A percentile compares a stretch with the other conserved stretches of the same genome.
These are phyloP conservation scores for Chamaenerion angustifolium DNA, from an alignment of 345 rosid species.

Conservation along the genomic window DNA sequence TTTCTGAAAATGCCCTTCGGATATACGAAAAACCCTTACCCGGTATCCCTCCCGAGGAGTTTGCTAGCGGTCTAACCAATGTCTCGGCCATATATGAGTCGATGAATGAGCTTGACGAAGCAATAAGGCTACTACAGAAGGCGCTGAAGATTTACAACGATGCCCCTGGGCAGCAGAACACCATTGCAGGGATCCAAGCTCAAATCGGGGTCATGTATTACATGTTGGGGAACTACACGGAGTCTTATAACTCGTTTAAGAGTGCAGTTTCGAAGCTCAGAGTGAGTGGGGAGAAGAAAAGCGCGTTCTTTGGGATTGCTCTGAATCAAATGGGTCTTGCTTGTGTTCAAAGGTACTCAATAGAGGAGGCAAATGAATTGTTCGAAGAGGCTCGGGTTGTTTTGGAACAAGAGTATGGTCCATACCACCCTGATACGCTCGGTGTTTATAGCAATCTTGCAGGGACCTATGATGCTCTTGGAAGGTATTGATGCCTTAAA, in stretches of 20 bases:
- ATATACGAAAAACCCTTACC: constrained; percentile 55
- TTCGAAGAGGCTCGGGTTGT: constrained; percentile 75
- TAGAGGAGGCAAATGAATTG: constrained; percentile 66
- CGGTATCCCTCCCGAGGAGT: constrained; percentile 58
- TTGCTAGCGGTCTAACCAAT: constrained; percentile 79
- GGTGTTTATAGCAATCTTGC: constrained; percentile 90
- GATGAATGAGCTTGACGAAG: constrained; percentile 70
- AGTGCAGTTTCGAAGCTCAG: constrained; percentile 54
- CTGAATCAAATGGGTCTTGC: constrained; percentile 92
- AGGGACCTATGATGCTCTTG: constrained; percentile 85
- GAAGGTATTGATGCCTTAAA: constrained; percentile 23
- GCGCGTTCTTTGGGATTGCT: constrained; percentile 75
- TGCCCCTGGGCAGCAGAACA: constrained; percentile 68
- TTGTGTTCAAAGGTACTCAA: constrained; percentile 55
- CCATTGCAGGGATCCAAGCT: constrained; percentile 78
- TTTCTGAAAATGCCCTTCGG: constrained; percentile 72
- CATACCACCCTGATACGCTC: constrained; percentile 76
- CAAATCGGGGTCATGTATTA: constrained; percentile 88
- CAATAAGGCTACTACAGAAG: constrained; percentile 58
- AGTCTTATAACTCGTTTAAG: constrained; percentile 57
- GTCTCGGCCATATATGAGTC: constrained; percentile 78
- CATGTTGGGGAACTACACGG: constrained; percentile 67
- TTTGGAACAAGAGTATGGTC: constrained; percentile 69
- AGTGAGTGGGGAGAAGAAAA: constrained; percentile 61
- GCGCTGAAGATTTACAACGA: constrained; percentile 52